Percentiles rank a stretch among this genome's conserved stretches.
Conservation (phyloP, 495 filamentous ascomycete genomes). For the Chaetomidium leptoderma region DNA sequence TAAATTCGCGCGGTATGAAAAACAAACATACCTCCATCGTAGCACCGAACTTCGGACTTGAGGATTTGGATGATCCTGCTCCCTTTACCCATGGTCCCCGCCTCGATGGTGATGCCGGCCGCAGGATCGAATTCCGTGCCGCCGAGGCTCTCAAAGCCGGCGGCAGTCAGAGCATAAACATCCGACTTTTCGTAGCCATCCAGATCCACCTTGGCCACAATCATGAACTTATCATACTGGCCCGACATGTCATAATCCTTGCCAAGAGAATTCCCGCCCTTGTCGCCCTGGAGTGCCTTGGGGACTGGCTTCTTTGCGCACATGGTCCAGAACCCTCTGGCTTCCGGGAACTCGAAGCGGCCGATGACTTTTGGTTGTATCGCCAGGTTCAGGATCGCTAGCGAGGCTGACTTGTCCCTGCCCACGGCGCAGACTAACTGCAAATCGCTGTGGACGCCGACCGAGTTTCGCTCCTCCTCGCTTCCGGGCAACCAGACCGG, state of each 20-base stretch:
- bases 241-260: conserved; percentile 49
- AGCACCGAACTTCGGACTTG: conserved; percentile 76
- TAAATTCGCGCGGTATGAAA: neutral
- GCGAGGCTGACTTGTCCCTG: conserved; percentile 59
- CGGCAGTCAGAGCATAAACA: conserved; percentile 58
- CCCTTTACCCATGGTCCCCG: conserved; percentile 67
- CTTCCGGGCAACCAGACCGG: conserved; percentile 39
- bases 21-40: conserved; percentile 72
- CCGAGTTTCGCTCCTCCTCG: conserved; percentile 41
- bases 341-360: conserved; percentile 57
- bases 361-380: conserved; percentile 64
- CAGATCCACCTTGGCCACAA: conserved; percentile 59
- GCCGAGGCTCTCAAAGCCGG: conserved; percentile 59
- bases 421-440: conserved; percentile 72
- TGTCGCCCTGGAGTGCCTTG: conserved; percentile 49
- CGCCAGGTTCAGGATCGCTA: conserved; percentile 70
- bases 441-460: conserved; percentile 51
- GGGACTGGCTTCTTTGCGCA: conserved; percentile 54
- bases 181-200: conserved; percentile 54
- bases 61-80: conserved; percentile 80
- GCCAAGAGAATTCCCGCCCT: conserved; percentile 44
- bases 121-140: conserved; percentile 87
- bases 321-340: conserved; percentile 61
- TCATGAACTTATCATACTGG: conserved; percentile 64
- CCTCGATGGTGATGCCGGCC: conserved; percentile 74